A percentile compares a stretch with the other conserved stretches of the same genome.
These are phyloP conservation scores for Sclerotinia borealis DNA, from an alignment of 2,329 filamentous ascomycete genomes.

Conservation along the genomic window DNA sequence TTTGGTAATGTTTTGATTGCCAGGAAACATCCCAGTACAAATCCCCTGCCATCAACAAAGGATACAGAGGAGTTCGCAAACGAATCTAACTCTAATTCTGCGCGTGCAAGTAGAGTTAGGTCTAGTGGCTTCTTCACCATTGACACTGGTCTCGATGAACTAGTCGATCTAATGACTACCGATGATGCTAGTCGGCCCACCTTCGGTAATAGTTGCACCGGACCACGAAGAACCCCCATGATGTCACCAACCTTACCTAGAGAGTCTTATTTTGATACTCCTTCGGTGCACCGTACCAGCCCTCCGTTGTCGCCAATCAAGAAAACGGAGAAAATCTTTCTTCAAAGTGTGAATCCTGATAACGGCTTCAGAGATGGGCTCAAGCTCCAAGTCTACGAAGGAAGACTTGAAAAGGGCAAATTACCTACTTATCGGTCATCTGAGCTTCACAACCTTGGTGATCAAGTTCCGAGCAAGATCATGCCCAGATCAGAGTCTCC, in stretches of 20 bases:
- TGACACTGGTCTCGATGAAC: constrained; percentile 18
- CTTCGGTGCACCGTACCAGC: constrained; percentile 2
- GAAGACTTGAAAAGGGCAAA: constrained; percentile 5
- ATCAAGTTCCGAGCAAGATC: constrained; percentile 21
- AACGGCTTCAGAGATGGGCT: neutral
- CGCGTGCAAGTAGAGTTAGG: neutral
- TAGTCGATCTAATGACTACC: constrained; percentile 15
- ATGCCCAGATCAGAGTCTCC: constrained; percentile 25
- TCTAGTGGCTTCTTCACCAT: constrained; percentile 18
- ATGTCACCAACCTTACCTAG: constrained; percentile 21
- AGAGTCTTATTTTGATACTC: constrained; percentile 8
- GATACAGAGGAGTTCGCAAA: neutral
- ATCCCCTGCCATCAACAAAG: neutral
- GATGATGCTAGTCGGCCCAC: constrained; percentile 12
- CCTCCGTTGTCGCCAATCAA: constrained; percentile 14
- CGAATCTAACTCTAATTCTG: neutral
- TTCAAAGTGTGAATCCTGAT: neutral
- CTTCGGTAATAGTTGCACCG: neutral
- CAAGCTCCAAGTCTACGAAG: neutral
- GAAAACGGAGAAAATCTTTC: neutral
- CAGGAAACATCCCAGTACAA: neutral
- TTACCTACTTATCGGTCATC: neutral
- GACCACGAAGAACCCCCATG: constrained; percentile 16
- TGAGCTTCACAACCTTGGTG: constrained; percentile 19
- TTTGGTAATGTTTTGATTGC: too few relatives aligned